These are phyloP conservation scores for Ascochyta viciae-villosae DNA, from an alignment of 2,329 filamentous ascomycete genomes.

Conservation along the genomic window DNA sequence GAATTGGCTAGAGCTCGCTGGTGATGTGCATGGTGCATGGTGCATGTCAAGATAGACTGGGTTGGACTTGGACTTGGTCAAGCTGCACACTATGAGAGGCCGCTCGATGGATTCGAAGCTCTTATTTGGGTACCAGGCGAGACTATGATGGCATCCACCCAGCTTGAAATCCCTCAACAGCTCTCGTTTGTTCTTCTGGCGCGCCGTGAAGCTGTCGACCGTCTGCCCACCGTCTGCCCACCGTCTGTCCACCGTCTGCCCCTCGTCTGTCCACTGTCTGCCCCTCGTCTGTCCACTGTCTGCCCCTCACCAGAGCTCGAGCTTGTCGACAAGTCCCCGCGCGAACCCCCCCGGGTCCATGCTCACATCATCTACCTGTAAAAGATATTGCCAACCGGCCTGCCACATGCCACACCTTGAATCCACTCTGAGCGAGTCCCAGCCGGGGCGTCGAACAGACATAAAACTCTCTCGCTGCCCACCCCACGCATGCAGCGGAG, in stretches of 20 bases:
- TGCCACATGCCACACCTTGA: constrained; percentile 8
- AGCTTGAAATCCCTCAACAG: constrained; percentile 4
- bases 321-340: constrained; percentile 18
- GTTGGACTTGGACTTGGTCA: constrained; percentile 2
- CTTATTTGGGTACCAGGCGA: constrained; percentile 11
- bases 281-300: constrained; percentile 15
- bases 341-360: constrained; percentile 14
- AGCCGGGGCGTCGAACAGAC: constrained; percentile 25
- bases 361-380: constrained; percentile 22
- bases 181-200: background rate
- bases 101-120: background rate
- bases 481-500: constrained; percentile 32
- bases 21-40: constrained; percentile 5
- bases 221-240: constrained; percentile 3
- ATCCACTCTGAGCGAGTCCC: constrained; percentile 3
- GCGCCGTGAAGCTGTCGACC: constrained; percentile 13
- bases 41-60: constrained; percentile 14
- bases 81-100: constrained; percentile 1
- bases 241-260: no score
- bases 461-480: constrained; percentile 25
- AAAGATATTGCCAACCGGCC: constrained; percentile 29
- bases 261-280: constrained; percentile 12
- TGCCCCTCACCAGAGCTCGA: constrained; percentile 14
- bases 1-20: constrained; percentile 35
- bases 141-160: constrained; percentile 9